Evolutionary conservation across 1,284 basidiomycete species (phyloP).

Genomic region (Pseudozyma thailandica): DNA sequence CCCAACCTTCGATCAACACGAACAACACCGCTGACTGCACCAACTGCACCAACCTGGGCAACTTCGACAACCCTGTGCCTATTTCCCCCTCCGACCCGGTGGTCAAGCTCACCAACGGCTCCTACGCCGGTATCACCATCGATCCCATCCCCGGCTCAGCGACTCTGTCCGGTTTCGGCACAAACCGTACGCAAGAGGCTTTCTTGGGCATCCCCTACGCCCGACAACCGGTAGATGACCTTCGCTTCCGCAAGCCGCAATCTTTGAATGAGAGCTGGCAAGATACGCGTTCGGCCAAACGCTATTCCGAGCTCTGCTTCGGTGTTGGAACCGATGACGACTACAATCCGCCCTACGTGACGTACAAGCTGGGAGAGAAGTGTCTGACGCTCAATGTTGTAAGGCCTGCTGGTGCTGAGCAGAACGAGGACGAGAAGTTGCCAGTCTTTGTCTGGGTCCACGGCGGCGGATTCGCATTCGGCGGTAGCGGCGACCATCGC

Average conservation of each 20-base stretch:
- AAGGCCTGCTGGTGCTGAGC: conserved; percentile 6
- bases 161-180: conserved; percentile 29
- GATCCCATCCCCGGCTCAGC: conserved; percentile 10
- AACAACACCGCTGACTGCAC: conserved; percentile 37
- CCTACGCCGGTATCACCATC: conserved; percentile 37
- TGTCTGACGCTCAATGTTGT: conserved; percentile 48
- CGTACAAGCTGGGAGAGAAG: conserved; percentile 39
- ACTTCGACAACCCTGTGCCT: conserved; percentile 30
- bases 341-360: conserved; percentile 34
- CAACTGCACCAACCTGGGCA: conserved; percentile 44
- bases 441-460: conserved; percentile 41
- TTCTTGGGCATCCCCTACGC: conserved; percentile 49
- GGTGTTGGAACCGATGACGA: conserved; percentile 25
- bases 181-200: conserved; percentile 18
- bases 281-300: conserved; percentile 22
- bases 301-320: conserved; percentile 33
- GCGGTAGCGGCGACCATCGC: conserved; percentile 19
- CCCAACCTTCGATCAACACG: conserved; percentile 13
- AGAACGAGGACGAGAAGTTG: conserved; percentile 7
- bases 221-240: conserved; percentile 18
- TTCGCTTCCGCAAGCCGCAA: conserved; percentile 16
- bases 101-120: conserved; percentile 23
- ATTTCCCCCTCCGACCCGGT: conserved; percentile 20
- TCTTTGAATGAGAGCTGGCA: conserved; percentile 20
- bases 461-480: conserved; percentile 38